phyloP scores from a whole-genome alignment of 345 rosid genomes.

The Hypericum perforatum region DNA sequence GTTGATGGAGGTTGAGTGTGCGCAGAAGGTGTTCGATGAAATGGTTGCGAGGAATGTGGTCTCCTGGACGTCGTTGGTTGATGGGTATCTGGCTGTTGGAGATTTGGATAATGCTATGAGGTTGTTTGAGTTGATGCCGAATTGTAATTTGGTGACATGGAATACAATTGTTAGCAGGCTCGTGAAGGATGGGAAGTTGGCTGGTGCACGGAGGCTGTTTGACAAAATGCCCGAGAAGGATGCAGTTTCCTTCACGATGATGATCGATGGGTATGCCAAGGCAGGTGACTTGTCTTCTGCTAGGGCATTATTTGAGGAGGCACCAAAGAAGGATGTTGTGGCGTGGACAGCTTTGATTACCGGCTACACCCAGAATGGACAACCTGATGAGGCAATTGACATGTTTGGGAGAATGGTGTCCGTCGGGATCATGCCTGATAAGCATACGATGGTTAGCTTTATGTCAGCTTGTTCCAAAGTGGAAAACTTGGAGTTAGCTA shows the following conservation, averaged over 20 bases:
- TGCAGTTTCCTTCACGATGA: slow-evolving; percentile 28
- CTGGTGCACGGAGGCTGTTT: slow-evolving; percentile 25
- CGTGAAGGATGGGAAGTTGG: slow-evolving; percentile 41
- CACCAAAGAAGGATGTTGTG: slow-evolving; percentile 34
- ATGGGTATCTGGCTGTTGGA: slow-evolving; percentile 39
- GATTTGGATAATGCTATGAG: slow-evolving; percentile 40
- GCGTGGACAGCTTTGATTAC: slow-evolving; percentile 57
- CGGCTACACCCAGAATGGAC: slow-evolving; percentile 56
- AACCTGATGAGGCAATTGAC: slow-evolving; percentile 38
- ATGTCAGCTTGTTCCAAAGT: slow-evolving; percentile 73
- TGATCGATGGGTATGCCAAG: slow-evolving; percentile 48
- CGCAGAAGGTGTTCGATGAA: slow-evolving; percentile 52
- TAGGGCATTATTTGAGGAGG: slow-evolving; percentile 36
- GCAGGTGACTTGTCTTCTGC: slow-evolving; percentile 40
- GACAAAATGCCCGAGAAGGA: slow-evolving; percentile 31
- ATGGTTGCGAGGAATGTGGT: slow-evolving; percentile 46
- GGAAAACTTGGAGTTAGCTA: slow-evolving; percentile 48
- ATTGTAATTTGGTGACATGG: slow-evolving; percentile 47
- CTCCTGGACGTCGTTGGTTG: slow-evolving; percentile 72
- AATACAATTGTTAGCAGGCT: slow-evolving; percentile 49
- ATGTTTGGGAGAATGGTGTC: slow-evolving; percentile 31
- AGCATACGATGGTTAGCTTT: slow-evolving; percentile 44
- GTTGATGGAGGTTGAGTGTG: slow-evolving; percentile 34
- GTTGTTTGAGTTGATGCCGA: slow-evolving; percentile 47
- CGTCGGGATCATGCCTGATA: slow-evolving; percentile 42